Conservation (phyloP, 2,329 filamentous ascomycete species). For the Dichotomopilus funicola region DNA sequence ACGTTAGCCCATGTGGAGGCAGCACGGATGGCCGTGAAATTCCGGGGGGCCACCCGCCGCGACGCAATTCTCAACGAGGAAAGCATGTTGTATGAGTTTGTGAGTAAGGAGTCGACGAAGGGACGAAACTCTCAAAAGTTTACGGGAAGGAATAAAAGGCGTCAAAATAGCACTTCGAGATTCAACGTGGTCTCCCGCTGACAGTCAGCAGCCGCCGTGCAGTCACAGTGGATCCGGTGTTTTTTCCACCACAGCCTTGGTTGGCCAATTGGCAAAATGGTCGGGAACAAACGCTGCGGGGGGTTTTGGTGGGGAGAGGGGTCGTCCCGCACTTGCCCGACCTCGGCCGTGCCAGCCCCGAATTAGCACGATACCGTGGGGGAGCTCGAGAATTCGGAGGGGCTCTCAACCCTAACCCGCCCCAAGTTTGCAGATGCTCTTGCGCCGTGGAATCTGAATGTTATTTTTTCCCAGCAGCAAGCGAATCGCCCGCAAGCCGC, state of each 20-base stretch:
- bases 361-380: background rate
- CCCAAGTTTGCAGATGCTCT: too few species aligned
- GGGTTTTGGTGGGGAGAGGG: background rate
- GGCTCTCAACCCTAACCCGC: background rate
- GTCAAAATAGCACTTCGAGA: background rate
- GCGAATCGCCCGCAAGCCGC: too few species aligned
- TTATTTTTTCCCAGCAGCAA: too few species aligned
- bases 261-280: conserved; percentile 15
- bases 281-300: conserved; percentile 1
- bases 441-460: too few species aligned
- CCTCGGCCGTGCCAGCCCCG: conserved; percentile 11
- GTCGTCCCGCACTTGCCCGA: conserved; percentile 7
- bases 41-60: conserved; percentile 41
- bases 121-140: background rate
- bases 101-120: background rate
- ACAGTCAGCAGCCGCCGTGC: background rate
- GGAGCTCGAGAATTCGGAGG: background rate
- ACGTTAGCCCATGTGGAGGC: conserved; percentile 87
- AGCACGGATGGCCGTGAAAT: conserved; percentile 42
- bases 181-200: conserved; percentile 1
- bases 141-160: background rate
- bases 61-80: conserved; percentile 48
- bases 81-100: conserved; percentile 41
- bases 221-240: conserved; percentile 4
- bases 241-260: conserved; percentile 7